Evolutionary conservation across 805 yeast species (phyloP), one percentile per base, ranked within the genome.

Genomic region (Yarrowia yakushimensis): DNA sequence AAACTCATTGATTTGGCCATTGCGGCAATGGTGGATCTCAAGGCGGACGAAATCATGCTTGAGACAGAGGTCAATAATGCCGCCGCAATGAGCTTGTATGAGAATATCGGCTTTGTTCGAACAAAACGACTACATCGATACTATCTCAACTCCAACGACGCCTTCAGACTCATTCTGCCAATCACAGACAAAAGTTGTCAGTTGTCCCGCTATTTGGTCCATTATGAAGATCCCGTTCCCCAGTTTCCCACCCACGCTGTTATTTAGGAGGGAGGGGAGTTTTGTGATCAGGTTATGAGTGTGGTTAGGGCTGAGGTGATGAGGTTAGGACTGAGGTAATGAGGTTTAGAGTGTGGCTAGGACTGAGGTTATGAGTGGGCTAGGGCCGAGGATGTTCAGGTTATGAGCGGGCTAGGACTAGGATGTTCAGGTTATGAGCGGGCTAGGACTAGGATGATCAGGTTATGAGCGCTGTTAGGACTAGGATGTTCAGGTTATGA

Each of bases 101-200:
- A 87, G 69, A 82, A 83, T 65, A 78, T 88, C 77, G 96, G 96
- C 1, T 90, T 90, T 70, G 69, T 90, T 41, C 77, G 90, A 55
- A 79, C 84, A 57, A 87, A 90, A 68, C 78, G 98, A 63, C 80
- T 93, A 71, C 87, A 85, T 71, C 79, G 97, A 60, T 94, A 94
- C 77, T 94, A 94, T 71, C 73, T 93, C 69, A 93, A 92, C 72
- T 88, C 93, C 66, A 96, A 88, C 70, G 99, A 94, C 75, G 98
- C 99, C 0, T 93, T 80, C 72, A 81, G 97, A 66, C 78, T 94
- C 68, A 86, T 93, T 8, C 72, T 94, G 43, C 98, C 98, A 2
- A 70, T 94, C 17, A 84, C 88, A 2, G 84, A 82, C 23, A 83
- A 78, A 63, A 78, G 88, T 34, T 73, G 82, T 18, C 64, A 60